phyloP scores from a whole-genome alignment of 208 protist genomes.

The Leishmania tropica region DNA sequence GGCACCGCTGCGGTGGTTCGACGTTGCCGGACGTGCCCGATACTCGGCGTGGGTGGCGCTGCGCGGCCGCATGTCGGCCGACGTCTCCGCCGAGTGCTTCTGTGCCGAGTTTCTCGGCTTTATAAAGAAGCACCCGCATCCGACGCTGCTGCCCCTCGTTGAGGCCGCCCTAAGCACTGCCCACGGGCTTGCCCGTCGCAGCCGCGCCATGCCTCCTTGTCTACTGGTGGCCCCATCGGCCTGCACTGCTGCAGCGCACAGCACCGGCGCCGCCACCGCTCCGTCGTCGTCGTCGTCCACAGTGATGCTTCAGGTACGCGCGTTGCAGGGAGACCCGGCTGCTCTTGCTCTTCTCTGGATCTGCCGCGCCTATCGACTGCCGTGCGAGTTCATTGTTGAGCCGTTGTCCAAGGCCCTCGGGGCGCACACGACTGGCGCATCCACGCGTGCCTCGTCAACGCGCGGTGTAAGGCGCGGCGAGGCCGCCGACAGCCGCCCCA shows the following conservation, averaged over 20 bases:
- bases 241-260: constrained; percentile 2
- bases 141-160: constrained; percentile 52
- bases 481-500: background rate
- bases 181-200: constrained; percentile 27
- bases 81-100: constrained; percentile 68
- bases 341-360: constrained; percentile 77
- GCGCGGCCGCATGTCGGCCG: constrained; percentile 62
- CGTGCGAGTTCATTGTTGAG: constrained; percentile 59
- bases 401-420: constrained; percentile 43
- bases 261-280: background rate
- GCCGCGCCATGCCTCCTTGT: background rate
- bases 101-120: constrained; percentile 72
- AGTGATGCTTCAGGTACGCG: constrained; percentile 50
- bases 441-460: background rate
- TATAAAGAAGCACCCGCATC: constrained; percentile 43
- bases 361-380: constrained; percentile 66
- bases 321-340: constrained; percentile 62
- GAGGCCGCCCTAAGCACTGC: constrained; percentile 57
- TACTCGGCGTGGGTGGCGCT: constrained; percentile 51
- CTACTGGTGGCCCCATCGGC: background rate
- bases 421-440: background rate
- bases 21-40: constrained; percentile 58
- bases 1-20: constrained; percentile 51
- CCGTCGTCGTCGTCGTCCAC: background rate
- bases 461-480: background rate